Conservation (phyloP, 192 early-diverging fungal species). For the Entomortierella chlamydospora region DNA sequence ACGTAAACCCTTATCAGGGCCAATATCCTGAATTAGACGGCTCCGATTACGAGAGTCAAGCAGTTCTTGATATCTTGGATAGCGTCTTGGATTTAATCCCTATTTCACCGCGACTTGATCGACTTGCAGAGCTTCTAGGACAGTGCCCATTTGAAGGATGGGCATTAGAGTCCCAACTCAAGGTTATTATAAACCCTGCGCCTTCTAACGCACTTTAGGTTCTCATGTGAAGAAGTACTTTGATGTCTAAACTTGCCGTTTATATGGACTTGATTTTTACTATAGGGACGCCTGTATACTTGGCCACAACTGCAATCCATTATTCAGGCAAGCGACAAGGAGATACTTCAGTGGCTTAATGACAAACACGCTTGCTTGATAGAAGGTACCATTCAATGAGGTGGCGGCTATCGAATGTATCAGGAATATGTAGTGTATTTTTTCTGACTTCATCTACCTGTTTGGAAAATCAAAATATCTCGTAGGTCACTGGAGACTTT, state of each 20-base stretch:
- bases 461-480: neutral
- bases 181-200: slow-evolving; percentile 2
- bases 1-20: slow-evolving; percentile 5
- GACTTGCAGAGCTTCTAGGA: slow-evolving; percentile 48
- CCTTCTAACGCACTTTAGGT: no score
- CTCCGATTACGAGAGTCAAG: slow-evolving; percentile 13
- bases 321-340: slow-evolving; percentile 62
- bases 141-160: slow-evolving; percentile 53
- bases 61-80: slow-evolving; percentile 53
- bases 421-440: no score
- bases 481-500: slow-evolving; percentile 42
- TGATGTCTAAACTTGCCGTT: neutral
- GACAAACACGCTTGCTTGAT: slow-evolving; percentile 38
- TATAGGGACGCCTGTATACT: slow-evolving; percentile 48
- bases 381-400: neutral
- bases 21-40: neutral
- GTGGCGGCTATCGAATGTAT: no score
- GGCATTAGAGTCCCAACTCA: slow-evolving; percentile 39
- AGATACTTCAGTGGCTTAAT: slow-evolving; percentile 55
- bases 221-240: no score
- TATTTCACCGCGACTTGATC: slow-evolving; percentile 55
- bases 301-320: slow-evolving; percentile 48
- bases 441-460: no score
- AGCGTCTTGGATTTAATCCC: slow-evolving; percentile 58
- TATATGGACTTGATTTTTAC: no score